These are phyloP conservation scores for Colletotrichum camelliae DNA, from an alignment of 2,329 filamentous ascomycete species.

Conservation along the genomic window DNA sequence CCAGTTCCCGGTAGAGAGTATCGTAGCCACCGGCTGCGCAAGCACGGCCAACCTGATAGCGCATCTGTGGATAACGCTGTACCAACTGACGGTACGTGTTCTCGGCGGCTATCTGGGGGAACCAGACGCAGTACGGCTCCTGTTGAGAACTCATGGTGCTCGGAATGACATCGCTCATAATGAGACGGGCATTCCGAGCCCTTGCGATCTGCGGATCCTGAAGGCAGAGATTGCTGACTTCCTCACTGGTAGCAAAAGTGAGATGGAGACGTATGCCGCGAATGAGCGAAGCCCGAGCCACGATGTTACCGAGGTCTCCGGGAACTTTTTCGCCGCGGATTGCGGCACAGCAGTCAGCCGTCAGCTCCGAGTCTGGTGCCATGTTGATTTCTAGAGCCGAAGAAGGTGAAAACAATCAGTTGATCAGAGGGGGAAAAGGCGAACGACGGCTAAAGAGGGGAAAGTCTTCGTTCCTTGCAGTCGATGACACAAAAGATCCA, in stretches of 20 bases:
- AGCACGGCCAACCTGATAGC: slow-evolving; percentile 41
- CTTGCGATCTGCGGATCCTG: background rate
- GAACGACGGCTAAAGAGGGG: background rate
- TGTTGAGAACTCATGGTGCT: slow-evolving; percentile 24
- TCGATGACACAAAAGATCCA: background rate
- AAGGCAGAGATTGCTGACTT: background rate
- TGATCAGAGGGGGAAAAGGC: background rate
- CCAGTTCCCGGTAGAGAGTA: slow-evolving; percentile 38
- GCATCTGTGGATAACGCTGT: slow-evolving; percentile 35
- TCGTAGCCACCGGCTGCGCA: slow-evolving; percentile 43
- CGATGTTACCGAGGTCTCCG: background rate
- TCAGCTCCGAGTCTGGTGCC: background rate
- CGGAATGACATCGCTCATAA: slow-evolving; percentile 37
- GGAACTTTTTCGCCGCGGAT: background rate
- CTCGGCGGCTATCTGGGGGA: background rate
- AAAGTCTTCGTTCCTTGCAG: background rate
- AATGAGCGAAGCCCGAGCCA: background rate
- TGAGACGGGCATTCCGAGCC: slow-evolving; percentile 8
- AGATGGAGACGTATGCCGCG: background rate
- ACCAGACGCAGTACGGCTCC: slow-evolving; percentile 34
- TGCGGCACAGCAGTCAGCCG: background rate
- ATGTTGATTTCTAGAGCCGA: background rate
- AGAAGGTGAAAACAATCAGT: background rate
- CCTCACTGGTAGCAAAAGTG: background rate
- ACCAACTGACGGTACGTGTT: slow-evolving; percentile 35